phyloP scores from a whole-genome alignment of 2,329 filamentous ascomycete genomes.

The Cercospora citrullina region DNA sequence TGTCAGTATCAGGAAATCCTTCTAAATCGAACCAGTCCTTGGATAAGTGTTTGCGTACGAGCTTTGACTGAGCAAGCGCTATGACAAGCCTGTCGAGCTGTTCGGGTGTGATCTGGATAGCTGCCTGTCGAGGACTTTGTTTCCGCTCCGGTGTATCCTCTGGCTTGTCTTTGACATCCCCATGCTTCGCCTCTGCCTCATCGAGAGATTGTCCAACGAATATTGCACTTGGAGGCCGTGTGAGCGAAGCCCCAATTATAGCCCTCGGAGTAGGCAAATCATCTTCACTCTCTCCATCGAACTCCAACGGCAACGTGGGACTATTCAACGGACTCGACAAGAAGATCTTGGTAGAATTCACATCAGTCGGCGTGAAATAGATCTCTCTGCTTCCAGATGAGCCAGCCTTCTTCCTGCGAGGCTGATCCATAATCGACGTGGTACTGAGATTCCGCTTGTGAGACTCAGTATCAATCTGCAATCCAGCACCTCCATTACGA shows the following conservation, averaged over 20 bases:
- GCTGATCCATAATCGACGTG: conserved; percentile 9
- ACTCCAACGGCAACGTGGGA: conserved; percentile 18
- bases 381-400: conserved; percentile 24
- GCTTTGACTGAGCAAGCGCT: conserved; percentile 28
- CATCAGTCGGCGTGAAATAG: conserved; percentile 33
- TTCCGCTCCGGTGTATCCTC: neutral
- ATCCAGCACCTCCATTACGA: neutral
- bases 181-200: neutral
- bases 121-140: neutral
- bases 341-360: conserved; percentile 25
- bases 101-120: conserved; percentile 23
- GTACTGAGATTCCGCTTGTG: conserved; percentile 22
- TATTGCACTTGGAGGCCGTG: conserved; percentile 20
- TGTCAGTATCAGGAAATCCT: conserved; percentile 28
- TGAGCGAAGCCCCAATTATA: conserved; percentile 8
- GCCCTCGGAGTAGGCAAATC: conserved; percentile 20
- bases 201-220: conserved; percentile 14
- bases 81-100: conserved; percentile 31
- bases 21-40: conserved; percentile 32
- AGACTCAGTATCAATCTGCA: conserved; percentile 16
- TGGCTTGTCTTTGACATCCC: neutral
- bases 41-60: conserved; percentile 29
- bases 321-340: conserved; percentile 31
- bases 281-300: conserved; percentile 12
- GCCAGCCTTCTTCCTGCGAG: conserved; percentile 13